Conservation (phyloP, 345 rosid genomes). For the Populus alba region DNA sequence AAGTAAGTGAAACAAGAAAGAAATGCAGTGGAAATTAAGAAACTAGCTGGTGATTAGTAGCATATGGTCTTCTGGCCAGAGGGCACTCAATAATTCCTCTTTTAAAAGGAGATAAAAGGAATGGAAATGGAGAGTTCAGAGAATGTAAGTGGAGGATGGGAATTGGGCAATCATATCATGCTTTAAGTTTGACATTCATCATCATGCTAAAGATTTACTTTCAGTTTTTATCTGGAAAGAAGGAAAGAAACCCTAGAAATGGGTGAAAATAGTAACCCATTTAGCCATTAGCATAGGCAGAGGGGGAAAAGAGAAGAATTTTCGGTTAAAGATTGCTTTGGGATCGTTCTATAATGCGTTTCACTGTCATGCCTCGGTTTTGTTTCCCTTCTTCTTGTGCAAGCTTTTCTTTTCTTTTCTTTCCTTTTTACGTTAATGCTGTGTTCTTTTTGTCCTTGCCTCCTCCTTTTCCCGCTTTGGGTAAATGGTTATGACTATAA, state of each 20-base stretch:
- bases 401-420: not conserved
- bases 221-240: slow-evolving; percentile 8
- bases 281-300: not conserved
- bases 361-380: slow-evolving; percentile 22
- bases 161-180: not conserved
- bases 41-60: not conserved
- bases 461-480: not conserved
- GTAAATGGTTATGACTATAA: not conserved
- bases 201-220: slow-evolving; percentile 2
- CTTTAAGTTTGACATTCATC: slow-evolving; percentile 16
- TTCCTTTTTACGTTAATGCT: not conserved
- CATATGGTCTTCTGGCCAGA: not conserved
- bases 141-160: not conserved
- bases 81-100: not conserved
- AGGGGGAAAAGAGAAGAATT: not conserved
- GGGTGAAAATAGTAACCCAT: not conserved
- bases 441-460: not conserved
- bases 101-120: not conserved
- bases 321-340: slow-evolving; percentile 12
- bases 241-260: not conserved
- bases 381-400: slow-evolving; percentile 3
- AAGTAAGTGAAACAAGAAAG: not conserved
- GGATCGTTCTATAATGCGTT: slow-evolving; percentile 19
- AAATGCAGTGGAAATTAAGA: not conserved
- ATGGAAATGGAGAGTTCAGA: not conserved